Evolutionary conservation across 192 early-diverging fungal genomes (phyloP), one percentile per base, ranked within the genome.

Genomic region (Coemansia sp.): DNA sequence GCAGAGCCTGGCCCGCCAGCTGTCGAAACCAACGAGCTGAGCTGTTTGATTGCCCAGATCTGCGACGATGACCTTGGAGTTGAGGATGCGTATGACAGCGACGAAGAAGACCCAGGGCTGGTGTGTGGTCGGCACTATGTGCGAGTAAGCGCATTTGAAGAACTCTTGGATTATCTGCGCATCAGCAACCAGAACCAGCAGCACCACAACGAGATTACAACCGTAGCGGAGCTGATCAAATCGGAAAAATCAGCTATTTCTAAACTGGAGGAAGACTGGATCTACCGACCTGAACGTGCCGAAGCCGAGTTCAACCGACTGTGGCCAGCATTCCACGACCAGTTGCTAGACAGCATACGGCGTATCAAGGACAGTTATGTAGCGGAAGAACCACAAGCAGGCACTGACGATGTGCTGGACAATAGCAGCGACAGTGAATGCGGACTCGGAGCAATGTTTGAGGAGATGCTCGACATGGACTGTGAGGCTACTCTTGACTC

Each of bases 261-360:
- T 0, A 59, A 42, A 5, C 48, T 74, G 1, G 66, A 74, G 38
- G 44, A 64, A 0, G 72, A 74, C 56, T 20, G 54, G 21, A n/a
- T 74, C 1, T 74, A 65, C 26, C 47, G 38, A 3, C 20, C 12
- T 1, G 36, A 34, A 6, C 47, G 21, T 37, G 62, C 72, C 1
- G 18, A 28, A 11, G 44, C 14, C 3, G 63, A 57, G 21, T 68
- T 34, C 21, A 48, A 74, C 12, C 38, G 40, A 0, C 46, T 65
- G 53, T 74, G 72, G 72, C 61, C 61, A 3, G 53, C 26, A 8
- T 69, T 66, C 59, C 42, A 68, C 37, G 67, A 64, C 5, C 26
- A 59, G 4, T 57, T 74, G 31, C 38, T 74, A 8, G 50, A 65
- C 23, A 54, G 65, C 0, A 64, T 74, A 12, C 53, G 54, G 3